phyloP scores from a whole-genome alignment of 2,329 filamentous ascomycete species.

The Aspergillus ochraceus region DNA sequence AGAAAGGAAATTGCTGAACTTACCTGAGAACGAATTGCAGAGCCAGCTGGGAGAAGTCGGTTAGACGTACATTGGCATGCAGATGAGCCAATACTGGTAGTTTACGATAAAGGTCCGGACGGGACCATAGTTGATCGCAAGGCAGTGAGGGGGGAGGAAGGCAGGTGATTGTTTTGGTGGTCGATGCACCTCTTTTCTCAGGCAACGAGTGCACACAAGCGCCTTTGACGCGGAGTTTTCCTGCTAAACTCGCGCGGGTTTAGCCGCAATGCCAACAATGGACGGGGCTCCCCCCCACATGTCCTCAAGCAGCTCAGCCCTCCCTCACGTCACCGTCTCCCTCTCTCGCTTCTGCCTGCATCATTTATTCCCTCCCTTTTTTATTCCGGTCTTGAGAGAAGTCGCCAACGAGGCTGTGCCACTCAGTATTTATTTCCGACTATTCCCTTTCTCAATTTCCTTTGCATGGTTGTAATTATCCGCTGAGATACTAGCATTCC shows the following conservation, averaged over 20 bases:
- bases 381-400: neutral
- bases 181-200: constrained; percentile 12
- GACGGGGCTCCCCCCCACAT: constrained; percentile 17
- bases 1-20: constrained; percentile 11
- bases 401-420: neutral
- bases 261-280: neutral
- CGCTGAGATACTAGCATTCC: constrained; percentile 3
- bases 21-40: constrained; percentile 16
- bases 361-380: neutral
- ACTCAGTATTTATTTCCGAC: neutral
- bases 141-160: neutral
- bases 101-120: constrained; percentile 1
- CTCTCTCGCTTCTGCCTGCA: no score
- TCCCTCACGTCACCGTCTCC: constrained; percentile 16
- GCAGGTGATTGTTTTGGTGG: constrained; percentile 22
- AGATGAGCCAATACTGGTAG: neutral
- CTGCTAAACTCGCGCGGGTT: constrained; percentile 10
- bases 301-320: constrained; percentile 5
- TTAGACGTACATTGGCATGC: constrained; percentile 12
- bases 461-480: neutral
- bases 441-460: neutral
- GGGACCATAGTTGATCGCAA: constrained; percentile 5
- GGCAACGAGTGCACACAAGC: constrained; percentile 17
- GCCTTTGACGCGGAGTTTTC: constrained; percentile 23
- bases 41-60: neutral